phyloP scores from a whole-genome alignment of 371 early-diverging fungal genomes.

The Circinella umbellata region DNA sequence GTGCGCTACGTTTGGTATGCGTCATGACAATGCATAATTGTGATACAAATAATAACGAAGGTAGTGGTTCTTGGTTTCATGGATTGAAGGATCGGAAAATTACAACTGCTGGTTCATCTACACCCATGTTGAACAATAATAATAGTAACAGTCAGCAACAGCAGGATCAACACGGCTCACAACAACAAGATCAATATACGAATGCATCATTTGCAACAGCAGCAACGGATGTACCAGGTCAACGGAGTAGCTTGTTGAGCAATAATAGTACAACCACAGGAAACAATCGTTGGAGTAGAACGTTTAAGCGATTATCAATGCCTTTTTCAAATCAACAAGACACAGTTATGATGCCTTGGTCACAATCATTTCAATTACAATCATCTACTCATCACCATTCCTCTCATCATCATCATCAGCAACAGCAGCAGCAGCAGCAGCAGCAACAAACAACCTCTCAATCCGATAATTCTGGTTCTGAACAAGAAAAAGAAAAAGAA shows the following conservation, averaged over 20 bases:
- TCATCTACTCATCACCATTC: constrained; percentile 5
- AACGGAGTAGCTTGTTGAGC: constrained; percentile 22
- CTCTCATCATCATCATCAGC: not conserved
- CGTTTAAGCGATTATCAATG: constrained; percentile 30
- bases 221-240: constrained; percentile 7
- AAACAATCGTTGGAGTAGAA: constrained; percentile 28
- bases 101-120: not conserved
- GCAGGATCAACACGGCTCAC: not conserved
- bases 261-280: constrained; percentile 16
- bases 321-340: constrained; percentile 20
- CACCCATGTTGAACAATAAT: constrained; percentile 19
- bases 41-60: constrained; percentile 1
- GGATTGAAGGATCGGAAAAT: not conserved
- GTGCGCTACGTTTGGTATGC: constrained; percentile 33
- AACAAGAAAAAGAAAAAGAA: constrained; percentile 19
- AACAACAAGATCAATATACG: not conserved
- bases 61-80: constrained; percentile 8
- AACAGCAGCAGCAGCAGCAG: not conserved
- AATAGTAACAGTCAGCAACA: not conserved
- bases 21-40: constrained; percentile 40
- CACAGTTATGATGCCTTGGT: constrained; percentile 16
- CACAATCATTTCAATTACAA: constrained; percentile 11
- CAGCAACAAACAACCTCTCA: not conserved
- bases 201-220: constrained; percentile 13
- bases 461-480: not conserved